Percentiles rank a stretch among this genome's conserved stretches.
Conservation (phyloP, 495 filamentous ascomycete genomes). For the Tuber magnatum region DNA sequence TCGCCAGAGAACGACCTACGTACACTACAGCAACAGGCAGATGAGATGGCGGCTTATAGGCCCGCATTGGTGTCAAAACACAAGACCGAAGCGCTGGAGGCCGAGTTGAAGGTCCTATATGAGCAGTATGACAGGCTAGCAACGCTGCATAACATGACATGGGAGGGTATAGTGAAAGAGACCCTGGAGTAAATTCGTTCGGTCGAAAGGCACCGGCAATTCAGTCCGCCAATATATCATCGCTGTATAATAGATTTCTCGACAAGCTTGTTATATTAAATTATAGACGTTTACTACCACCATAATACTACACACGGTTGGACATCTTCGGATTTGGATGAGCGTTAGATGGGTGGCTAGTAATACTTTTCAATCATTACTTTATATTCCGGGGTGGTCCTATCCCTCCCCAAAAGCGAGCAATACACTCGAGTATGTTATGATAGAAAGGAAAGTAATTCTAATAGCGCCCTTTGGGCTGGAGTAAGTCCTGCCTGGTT, state of each 20-base stretch:
- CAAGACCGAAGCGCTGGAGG: conserved; percentile 29
- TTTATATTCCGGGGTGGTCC: neutral
- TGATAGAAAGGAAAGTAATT: neutral
- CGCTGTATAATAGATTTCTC: neutral
- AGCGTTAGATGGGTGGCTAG: neutral
- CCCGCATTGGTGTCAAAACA: conserved; percentile 24
- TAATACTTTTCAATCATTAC: neutral
- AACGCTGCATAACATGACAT: conserved; percentile 33
- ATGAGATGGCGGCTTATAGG: conserved; percentile 28
- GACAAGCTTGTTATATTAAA: neutral
- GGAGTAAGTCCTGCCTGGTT: neutral
- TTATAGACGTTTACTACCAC: neutral
- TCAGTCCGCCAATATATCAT: neutral
- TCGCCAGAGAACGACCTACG: conserved; percentile 26
- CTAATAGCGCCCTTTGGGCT: neutral
- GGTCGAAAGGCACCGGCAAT: neutral
- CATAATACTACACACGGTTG: neutral
- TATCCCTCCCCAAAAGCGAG: neutral
- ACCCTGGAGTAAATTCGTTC: conserved; percentile 1
- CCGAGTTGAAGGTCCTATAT: conserved; percentile 32
- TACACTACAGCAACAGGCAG: conserved; percentile 20
- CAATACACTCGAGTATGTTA: neutral
- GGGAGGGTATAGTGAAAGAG: conserved; percentile 26
- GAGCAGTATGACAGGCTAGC: conserved; percentile 37
- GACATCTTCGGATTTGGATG: no score